phyloP scores from a whole-genome alignment of 2,329 filamentous ascomycete species.

The Periglandula ipomoeae region DNA sequence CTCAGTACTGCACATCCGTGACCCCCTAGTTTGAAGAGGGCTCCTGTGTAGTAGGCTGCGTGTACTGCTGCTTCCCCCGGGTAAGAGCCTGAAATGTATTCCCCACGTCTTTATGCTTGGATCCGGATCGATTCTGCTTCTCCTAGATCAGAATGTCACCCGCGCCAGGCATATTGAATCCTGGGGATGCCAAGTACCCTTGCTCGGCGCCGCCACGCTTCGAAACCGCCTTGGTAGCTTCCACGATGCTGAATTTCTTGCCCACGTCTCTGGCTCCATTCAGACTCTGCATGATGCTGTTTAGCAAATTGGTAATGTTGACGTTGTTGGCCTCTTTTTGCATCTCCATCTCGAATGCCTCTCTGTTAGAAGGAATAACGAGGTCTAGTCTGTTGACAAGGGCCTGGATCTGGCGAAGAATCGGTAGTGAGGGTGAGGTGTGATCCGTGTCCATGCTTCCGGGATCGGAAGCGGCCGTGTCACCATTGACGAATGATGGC shows the following conservation, averaged over 20 bases:
- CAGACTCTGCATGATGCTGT: slow-evolving; percentile 64
- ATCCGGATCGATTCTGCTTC: slow-evolving; percentile 1
- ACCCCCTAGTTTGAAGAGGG: not conserved
- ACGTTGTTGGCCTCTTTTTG: slow-evolving; percentile 78
- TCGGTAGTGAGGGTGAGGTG: slow-evolving; percentile 51
- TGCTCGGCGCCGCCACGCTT: slow-evolving; percentile 10
- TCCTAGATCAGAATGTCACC: slow-evolving; percentile 24
- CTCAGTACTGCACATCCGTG: not conserved
- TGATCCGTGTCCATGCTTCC: slow-evolving; percentile 26
- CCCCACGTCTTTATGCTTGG: not conserved
- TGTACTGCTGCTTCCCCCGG: not conserved
- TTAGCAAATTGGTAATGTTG: slow-evolving; percentile 65
- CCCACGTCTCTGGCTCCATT: slow-evolving; percentile 64
- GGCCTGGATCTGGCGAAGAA: slow-evolving; percentile 82
- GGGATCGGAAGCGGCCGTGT: slow-evolving; percentile 27
- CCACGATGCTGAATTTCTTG: slow-evolving; percentile 59
- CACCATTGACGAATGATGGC: slow-evolving; percentile 49
- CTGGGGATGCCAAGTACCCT: slow-evolving; percentile 14
- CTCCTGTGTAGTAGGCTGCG: not conserved
- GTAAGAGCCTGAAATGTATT: not conserved
- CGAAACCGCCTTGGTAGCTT: slow-evolving; percentile 24
- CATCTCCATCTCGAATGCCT: slow-evolving; percentile 60
- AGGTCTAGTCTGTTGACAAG: slow-evolving; percentile 77
- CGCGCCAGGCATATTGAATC: slow-evolving; percentile 18
- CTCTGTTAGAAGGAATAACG: slow-evolving; percentile 60